Evolutionary conservation across 768 basidiomycete genomes (phyloP).

Genomic region (Boletus edulis): DNA sequence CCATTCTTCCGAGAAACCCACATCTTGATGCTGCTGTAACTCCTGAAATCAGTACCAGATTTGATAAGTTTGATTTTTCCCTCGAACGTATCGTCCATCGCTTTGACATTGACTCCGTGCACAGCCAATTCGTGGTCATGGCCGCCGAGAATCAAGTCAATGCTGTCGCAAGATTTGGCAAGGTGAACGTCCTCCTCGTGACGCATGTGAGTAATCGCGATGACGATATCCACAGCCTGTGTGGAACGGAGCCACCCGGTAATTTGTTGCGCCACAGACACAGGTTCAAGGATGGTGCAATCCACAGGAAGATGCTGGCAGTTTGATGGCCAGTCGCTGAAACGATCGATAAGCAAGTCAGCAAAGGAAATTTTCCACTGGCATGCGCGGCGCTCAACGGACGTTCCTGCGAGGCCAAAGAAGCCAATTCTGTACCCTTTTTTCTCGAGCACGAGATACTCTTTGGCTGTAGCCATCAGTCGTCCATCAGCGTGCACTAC

Average conservation of each 20-base stretch:
- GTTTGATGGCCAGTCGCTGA: conserved; percentile 4
- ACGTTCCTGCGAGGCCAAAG: conserved; percentile 12
- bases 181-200: conserved; percentile 7
- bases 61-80: conserved; percentile 6
- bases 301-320: conserved; percentile 9
- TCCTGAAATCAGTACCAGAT: conserved; percentile 5
- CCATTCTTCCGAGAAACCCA: not conserved
- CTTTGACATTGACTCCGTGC: not conserved
- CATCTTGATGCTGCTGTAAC: conserved; percentile 4
- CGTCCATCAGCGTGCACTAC: conserved; percentile 3
- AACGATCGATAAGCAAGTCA: not conserved
- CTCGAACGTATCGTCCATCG: not conserved
- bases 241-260: conserved; percentile 1
- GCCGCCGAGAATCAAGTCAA: conserved; percentile 9
- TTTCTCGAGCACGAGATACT: conserved; percentile 4
- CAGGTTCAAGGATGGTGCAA: conserved; percentile 2
- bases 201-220: conserved; percentile 13
- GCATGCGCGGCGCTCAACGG: not conserved
- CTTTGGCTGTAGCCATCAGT: conserved; percentile 4
- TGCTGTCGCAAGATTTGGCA: not conserved
- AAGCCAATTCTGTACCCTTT: conserved; percentile 5
- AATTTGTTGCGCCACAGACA: conserved; percentile 7
- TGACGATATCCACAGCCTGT: conserved; percentile 1
- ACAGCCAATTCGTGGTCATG: conserved; percentile 13
- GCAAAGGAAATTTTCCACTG: not conserved